Conservation (phyloP, 23 red algal species). For the Agarophyton chilense region DNA sequence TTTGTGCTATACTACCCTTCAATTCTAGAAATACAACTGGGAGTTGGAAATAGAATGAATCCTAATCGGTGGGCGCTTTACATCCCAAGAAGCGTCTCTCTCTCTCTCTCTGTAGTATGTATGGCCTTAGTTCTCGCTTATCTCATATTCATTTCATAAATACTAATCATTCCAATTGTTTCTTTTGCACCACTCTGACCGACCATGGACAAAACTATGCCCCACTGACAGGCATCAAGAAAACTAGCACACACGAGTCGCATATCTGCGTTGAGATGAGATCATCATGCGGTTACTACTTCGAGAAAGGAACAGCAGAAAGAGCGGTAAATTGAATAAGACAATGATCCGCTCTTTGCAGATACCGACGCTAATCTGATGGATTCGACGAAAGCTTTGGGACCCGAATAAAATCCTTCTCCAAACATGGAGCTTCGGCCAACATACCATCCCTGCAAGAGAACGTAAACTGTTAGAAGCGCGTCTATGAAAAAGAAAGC, state of each 20-base stretch:
- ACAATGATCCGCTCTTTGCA: too few species aligned
- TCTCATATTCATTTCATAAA: slow-evolving; percentile 13
- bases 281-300: neutral
- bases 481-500: neutral
- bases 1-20: too few species aligned
- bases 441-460: slow-evolving; percentile 49
- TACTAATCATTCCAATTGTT: slow-evolving; percentile 11
- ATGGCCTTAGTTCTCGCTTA: neutral
- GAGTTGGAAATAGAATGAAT: neutral
- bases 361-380: slow-evolving; percentile 3
- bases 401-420: slow-evolving; percentile 60
- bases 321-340: too few species aligned
- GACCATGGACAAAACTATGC: neutral
- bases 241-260: neutral
- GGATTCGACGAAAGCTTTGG: slow-evolving; percentile 47
- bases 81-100: neutral
- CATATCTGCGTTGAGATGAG: neutral
- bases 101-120: too few species aligned
- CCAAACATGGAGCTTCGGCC: slow-evolving; percentile 40
- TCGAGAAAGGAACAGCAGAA: too few species aligned
- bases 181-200: neutral
- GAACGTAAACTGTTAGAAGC: neutral
- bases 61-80: neutral
- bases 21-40: too few species aligned
- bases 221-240: too few species aligned